Evolutionary conservation across 148 eudicot genomes (phyloP).

Genomic region (Cornus suecica): DNA sequence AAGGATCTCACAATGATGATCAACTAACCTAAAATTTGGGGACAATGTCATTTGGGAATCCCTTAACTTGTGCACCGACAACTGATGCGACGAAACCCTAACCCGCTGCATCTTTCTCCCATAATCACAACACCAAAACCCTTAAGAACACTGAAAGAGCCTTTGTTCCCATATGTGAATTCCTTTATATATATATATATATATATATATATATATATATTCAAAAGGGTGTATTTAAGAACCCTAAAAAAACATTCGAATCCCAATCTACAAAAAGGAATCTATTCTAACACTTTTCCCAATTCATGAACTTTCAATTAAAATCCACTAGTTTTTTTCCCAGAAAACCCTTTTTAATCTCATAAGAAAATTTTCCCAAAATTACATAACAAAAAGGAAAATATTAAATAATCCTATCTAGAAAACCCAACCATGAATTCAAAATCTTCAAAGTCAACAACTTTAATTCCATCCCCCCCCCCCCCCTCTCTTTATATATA

Average conservation of each 20-base stretch:
- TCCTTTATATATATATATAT: too few species aligned
- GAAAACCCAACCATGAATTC: background rate
- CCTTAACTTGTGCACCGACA: slow-evolving; percentile 70
- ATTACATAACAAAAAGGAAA: background rate
- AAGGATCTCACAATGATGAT: slow-evolving; percentile 45
- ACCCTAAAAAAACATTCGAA: background rate
- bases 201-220: background rate
- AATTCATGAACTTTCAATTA: background rate
- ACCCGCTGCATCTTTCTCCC: slow-evolving; percentile 65
- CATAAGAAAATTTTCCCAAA: background rate
- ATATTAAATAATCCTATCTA: too few species aligned
- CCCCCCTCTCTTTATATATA: background rate
- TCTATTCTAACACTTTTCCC: background rate
- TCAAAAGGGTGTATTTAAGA: background rate
- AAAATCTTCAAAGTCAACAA: background rate
- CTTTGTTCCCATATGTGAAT: background rate
- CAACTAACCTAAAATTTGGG: slow-evolving; percentile 70
- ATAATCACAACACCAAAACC: background rate
- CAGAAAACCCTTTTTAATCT: slow-evolving; percentile 2
- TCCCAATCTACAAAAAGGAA: slow-evolving; percentile 1
- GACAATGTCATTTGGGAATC: slow-evolving; percentile 70
- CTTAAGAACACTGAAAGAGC: background rate
- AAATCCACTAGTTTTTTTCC: slow-evolving; percentile 1
- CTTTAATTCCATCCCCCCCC: slow-evolving; percentile 2
- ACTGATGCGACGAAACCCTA: slow-evolving; percentile 59